A percentile compares a stretch with the other conserved stretches of the same genome.
Evolutionary conservation across 1,284 basidiomycete genomes (phyloP).

Genomic region (Cerrena zonata): DNA sequence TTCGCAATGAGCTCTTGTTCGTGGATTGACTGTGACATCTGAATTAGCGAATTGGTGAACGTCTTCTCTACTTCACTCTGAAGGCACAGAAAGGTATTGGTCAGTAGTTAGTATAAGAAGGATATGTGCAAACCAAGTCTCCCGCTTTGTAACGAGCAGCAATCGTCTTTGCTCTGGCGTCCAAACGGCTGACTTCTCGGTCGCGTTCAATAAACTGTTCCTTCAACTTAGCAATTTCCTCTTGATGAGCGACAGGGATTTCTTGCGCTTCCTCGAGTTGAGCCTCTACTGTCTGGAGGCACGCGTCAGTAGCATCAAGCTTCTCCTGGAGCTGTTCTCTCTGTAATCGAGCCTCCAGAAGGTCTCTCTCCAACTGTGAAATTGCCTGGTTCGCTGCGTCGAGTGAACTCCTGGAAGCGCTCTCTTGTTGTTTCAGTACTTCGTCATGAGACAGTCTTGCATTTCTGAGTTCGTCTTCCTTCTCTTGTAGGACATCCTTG

Average conservation of each 20-base stretch:
- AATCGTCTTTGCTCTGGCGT: slow-evolving; percentile 26
- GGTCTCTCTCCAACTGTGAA: slow-evolving; percentile 10
- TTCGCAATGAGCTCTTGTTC: slow-evolving; percentile 33
- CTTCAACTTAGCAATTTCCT: slow-evolving; percentile 21
- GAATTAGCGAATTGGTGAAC: slow-evolving; percentile 29
- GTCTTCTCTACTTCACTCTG: slow-evolving; percentile 32
- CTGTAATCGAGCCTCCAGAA: slow-evolving; percentile 12
- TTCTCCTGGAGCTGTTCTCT: not conserved
- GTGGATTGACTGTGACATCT: slow-evolving; percentile 29
- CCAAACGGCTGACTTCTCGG: slow-evolving; percentile 20
- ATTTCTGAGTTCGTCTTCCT: slow-evolving; percentile 12
- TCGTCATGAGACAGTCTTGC: not conserved
- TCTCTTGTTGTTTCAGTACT: not conserved
- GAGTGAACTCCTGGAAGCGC: slow-evolving; percentile 9
- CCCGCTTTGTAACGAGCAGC: slow-evolving; percentile 30
- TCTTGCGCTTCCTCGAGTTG: slow-evolving; percentile 18
- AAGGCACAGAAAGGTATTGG: not conserved
- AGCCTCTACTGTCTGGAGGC: slow-evolving; percentile 9
- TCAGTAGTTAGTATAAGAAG: not conserved
- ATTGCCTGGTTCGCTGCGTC: slow-evolving; percentile 1
- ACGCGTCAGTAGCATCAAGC: not conserved
- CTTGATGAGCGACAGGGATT: slow-evolving; percentile 12
- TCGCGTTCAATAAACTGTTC: slow-evolving; percentile 22
- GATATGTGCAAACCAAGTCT: slow-evolving; percentile 27
- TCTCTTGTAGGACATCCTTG: slow-evolving; percentile 14